Evolutionary conservation across 2,329 filamentous ascomycete genomes (phyloP).

Genomic region (Talaromyces islandicus): DNA sequence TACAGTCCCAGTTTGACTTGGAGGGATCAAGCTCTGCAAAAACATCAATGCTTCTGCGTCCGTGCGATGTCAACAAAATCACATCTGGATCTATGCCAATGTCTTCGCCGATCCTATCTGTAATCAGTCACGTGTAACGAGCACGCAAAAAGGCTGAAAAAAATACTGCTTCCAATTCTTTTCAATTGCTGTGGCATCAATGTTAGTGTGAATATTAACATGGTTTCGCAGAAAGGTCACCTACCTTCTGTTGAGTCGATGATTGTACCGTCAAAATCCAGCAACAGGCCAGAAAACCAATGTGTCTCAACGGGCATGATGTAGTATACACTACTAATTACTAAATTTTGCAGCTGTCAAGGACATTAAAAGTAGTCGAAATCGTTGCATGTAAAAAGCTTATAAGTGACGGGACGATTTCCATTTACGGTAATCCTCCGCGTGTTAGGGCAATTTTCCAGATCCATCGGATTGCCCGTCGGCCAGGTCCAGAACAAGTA

Average conservation of each 20-base stretch:
- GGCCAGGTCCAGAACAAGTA: background rate
- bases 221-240: background rate
- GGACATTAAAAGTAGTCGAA: background rate
- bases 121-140: too few species aligned
- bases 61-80: slow-evolving; percentile 87
- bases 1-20: slow-evolving; percentile 89
- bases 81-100: slow-evolving; percentile 65
- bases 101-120: too few species aligned
- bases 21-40: slow-evolving; percentile 71
- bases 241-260: background rate
- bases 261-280: background rate
- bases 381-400: background rate
- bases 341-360: background rate
- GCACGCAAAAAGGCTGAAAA: too few species aligned
- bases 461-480: background rate
- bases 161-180: too few species aligned
- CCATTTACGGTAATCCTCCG: background rate
- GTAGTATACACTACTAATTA: background rate
- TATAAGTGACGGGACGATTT: background rate
- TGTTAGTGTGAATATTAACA: background rate
- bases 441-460: background rate
- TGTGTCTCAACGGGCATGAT: background rate
- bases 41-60: slow-evolving; percentile 80
- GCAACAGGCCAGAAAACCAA: background rate
- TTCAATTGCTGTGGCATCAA: too few species aligned